Evolutionary conservation across 805 yeast species (phyloP).

Genomic region (Spathaspora boniae): DNA sequence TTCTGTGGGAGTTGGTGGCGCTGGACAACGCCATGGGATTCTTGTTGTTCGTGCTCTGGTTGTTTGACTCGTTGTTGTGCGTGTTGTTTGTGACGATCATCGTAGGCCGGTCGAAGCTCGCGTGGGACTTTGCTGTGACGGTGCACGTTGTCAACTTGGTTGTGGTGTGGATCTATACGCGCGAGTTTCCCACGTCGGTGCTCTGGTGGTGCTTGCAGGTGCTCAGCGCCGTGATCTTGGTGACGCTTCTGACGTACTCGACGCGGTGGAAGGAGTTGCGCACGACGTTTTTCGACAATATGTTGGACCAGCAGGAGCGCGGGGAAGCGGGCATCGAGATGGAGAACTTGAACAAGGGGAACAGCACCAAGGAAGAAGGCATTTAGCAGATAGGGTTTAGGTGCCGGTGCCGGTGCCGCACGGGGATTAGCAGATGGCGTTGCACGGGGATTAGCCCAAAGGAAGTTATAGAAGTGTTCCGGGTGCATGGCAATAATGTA

Average conservation of each 20-base stretch:
- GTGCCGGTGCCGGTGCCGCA: too few relatives aligned
- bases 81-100: conserved; percentile 81
- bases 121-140: conserved; percentile 96
- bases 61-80: conserved; percentile 76
- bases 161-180: conserved; percentile 63
- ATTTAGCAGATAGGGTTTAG: too few relatives aligned
- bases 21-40: conserved; percentile 79
- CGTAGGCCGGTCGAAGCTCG: conserved; percentile 89
- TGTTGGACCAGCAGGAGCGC: conserved; percentile 56
- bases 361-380: too few relatives aligned
- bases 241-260: conserved; percentile 82
- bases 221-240: conserved; percentile 63
- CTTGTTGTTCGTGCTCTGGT: conserved; percentile 72
- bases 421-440: too few relatives aligned
- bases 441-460: too few relatives aligned
- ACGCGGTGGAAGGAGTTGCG: conserved; percentile 89
- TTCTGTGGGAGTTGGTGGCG: conserved; percentile 75
- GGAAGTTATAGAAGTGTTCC: too few relatives aligned
- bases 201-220: conserved; percentile 86
- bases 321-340: conserved; percentile 37
- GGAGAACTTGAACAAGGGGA: too few relatives aligned
- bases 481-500: too few relatives aligned
- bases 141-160: conserved; percentile 76
- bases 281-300: conserved; percentile 84
- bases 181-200: conserved; percentile 63